Conservation (phyloP, 176 grass and related monocot genomes). For the Otatea glauca region DNA sequence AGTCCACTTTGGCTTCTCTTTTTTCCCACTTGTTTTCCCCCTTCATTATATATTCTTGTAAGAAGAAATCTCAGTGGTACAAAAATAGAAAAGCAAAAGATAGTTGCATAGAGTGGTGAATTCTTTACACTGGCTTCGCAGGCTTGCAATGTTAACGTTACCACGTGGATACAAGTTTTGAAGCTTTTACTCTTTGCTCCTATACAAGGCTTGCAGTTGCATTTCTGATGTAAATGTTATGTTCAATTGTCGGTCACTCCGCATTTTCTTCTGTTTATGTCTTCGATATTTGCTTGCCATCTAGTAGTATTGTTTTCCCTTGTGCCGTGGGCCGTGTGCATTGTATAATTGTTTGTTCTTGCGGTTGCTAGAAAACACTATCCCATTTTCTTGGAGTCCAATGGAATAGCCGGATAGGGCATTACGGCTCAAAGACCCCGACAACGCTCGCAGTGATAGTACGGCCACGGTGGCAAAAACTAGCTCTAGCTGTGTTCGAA, state of each 20-base stretch:
- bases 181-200: constrained; percentile 6
- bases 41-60: constrained; percentile 69
- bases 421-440: not conserved
- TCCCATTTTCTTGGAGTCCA: constrained; percentile 23
- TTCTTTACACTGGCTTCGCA: constrained; percentile 41
- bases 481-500: not conserved
- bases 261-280: constrained; percentile 6
- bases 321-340: not conserved
- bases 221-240: constrained; percentile 17
- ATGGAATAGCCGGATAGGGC: not conserved
- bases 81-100: constrained; percentile 59
- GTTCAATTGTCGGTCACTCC: not conserved
- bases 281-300: not conserved
- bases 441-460: constrained; percentile 2
- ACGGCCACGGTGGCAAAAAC: constrained; percentile 20
- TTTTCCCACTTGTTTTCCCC: constrained; percentile 18
- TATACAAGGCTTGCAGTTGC: constrained; percentile 10
- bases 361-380: not conserved
- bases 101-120: constrained; percentile 39
- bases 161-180: constrained; percentile 10
- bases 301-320: not conserved
- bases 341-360: not conserved
- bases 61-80: constrained; percentile 67
- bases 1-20: constrained; percentile 28
- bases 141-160: constrained; percentile 27